These are phyloP conservation scores for Petunia secreta DNA, from an alignment of 257 asterid species.

Conservation along the genomic window DNA sequence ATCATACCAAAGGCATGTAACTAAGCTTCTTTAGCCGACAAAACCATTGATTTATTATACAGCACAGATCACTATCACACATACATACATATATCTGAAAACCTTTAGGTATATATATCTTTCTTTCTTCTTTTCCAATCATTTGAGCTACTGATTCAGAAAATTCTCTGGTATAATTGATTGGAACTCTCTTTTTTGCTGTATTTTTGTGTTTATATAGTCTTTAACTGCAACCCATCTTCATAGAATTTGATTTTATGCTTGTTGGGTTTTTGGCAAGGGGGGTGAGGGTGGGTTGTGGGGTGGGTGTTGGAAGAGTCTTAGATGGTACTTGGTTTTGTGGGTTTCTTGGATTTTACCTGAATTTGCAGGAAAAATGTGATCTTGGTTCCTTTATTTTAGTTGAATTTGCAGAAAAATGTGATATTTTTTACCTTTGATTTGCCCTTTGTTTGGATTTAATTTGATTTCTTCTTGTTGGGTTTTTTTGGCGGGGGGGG, in stretches of 20 bases:
- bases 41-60: slow-evolving; percentile 12
- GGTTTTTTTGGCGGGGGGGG: not conserved
- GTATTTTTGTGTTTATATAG: not conserved
- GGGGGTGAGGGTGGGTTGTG: not conserved
- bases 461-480: not conserved
- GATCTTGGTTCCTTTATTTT: too few relatives aligned
- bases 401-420: too few relatives aligned
- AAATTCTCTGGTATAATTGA: not conserved
- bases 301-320: not conserved
- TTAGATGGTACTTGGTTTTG: not conserved
- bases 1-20: slow-evolving; percentile 17
- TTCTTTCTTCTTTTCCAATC: not conserved
- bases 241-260: not conserved
- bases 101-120: not conserved
- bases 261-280: not conserved
- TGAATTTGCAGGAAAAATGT: not conserved
- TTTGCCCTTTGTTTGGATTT: not conserved
- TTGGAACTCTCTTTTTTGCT: not conserved
- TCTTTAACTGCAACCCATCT: not conserved
- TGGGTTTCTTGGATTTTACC: slow-evolving; percentile 14
- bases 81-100: not conserved
- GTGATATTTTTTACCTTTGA: not conserved
- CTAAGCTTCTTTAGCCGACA: slow-evolving; percentile 18
- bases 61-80: not conserved
- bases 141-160: not conserved